Conservation (phyloP, 169 alveolate species). For the Cryptosporidium sp. region DNA sequence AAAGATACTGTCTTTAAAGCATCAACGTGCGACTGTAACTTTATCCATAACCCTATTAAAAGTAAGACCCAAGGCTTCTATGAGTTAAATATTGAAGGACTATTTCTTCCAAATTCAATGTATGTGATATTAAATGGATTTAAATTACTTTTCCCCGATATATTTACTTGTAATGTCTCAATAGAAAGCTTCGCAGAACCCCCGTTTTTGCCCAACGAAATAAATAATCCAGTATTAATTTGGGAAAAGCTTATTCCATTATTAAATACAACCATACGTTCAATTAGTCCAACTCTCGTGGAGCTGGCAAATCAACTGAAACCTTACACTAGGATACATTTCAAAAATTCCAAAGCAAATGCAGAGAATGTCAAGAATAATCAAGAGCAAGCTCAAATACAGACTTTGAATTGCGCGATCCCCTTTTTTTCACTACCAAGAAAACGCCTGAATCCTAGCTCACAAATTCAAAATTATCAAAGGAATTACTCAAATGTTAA, state of each 20-base stretch:
- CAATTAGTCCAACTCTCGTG: constrained; percentile 24
- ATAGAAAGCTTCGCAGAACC: constrained; percentile 55
- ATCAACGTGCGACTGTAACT: constrained; percentile 54
- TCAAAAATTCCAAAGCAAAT: constrained; percentile 14
- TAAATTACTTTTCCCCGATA: constrained; percentile 45
- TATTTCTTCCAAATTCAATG: constrained; percentile 47
- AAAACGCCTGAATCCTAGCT: constrained; percentile 3
- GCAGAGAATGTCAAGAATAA: not conserved
- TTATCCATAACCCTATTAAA: constrained; percentile 21
- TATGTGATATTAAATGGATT: constrained; percentile 46
- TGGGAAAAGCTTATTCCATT: constrained; percentile 57
- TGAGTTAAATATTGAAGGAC: constrained; percentile 62
- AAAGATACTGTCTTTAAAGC: constrained; percentile 63
- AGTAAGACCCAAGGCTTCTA: constrained; percentile 37
- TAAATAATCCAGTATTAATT: not conserved
- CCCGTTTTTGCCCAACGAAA: constrained; percentile 51
- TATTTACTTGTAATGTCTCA: constrained; percentile 3
- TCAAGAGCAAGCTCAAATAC: constrained; percentile 3
- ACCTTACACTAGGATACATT: constrained; percentile 21
- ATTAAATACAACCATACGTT: not conserved
- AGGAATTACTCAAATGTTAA: not conserved
- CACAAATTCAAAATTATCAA: constrained; percentile 21
- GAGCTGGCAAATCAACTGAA: constrained; percentile 21
- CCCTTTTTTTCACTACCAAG: constrained; percentile 53
- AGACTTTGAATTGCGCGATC: not conserved